phyloP scores from a whole-genome alignment of 306 rosid genomes.

The Dicorynia guianensis region DNA sequence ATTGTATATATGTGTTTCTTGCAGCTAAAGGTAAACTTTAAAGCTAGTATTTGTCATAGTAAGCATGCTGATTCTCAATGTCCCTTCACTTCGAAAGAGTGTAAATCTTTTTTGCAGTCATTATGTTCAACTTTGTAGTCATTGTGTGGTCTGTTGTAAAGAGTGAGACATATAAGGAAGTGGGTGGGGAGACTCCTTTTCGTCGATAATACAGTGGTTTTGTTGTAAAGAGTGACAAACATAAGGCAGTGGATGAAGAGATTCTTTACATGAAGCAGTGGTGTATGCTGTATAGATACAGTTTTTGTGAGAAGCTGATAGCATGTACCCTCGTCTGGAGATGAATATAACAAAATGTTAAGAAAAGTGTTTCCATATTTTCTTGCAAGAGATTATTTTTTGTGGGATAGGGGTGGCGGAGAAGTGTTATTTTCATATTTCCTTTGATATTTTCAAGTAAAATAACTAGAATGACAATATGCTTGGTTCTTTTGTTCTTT shows the following conservation, averaged over 20 bases:
- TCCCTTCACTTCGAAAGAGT: conserved; percentile 29
- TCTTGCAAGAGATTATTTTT: background rate
- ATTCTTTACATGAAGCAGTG: too few species aligned
- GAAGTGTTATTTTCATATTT: background rate
- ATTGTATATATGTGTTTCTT: conserved; percentile 48
- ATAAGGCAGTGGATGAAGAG: too few species aligned
- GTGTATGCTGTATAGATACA: too few species aligned
- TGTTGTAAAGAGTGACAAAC: too few species aligned
- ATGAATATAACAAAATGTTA: conserved; percentile 23
- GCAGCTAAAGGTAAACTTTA: conserved; percentile 59
- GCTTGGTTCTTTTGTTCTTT: conserved; percentile 2
- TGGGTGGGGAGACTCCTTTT: background rate
- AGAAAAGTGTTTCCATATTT: background rate
- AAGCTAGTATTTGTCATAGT: conserved; percentile 32
- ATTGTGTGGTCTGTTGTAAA: conserved; percentile 10
- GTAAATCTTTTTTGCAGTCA: conserved; percentile 15
- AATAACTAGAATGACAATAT: background rate
- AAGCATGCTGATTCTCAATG: conserved; percentile 46
- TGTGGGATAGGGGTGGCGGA: too few species aligned
- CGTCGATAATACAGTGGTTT: too few species aligned
- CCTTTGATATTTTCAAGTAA: conserved; percentile 11
- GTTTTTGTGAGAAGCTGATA: background rate
- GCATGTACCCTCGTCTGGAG: conserved; percentile 31
- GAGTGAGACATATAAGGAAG: background rate
- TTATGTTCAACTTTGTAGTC: conserved; percentile 22